These are phyloP conservation scores for Staphylotrichum longicolle DNA, from an alignment of 495 filamentous ascomycete species.

Conservation along the genomic window DNA sequence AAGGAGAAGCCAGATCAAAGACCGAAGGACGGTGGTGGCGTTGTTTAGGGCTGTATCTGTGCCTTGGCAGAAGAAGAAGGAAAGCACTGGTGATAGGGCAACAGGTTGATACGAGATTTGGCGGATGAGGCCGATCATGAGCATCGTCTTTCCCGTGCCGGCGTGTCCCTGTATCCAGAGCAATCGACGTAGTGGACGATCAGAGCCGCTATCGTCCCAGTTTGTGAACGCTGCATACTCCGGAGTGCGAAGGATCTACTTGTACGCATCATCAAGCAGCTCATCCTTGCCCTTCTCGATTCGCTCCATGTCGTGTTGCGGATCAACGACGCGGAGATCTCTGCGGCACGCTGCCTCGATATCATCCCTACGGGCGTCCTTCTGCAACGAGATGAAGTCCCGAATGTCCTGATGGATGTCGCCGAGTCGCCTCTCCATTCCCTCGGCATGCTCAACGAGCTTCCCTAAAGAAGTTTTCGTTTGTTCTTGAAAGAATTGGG, in stretches of 20 bases:
- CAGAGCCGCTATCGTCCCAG: slow-evolving; percentile 31
- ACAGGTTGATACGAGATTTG: slow-evolving; percentile 26
- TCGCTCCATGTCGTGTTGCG: slow-evolving; percentile 37
- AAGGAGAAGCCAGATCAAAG: slow-evolving; percentile 37
- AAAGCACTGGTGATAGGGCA: slow-evolving; percentile 2
- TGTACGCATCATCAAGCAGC: slow-evolving; percentile 42
- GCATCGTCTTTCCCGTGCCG: slow-evolving; percentile 54
- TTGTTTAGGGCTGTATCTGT: slow-evolving; percentile 33
- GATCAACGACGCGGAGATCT: slow-evolving; percentile 34
- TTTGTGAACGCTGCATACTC: slow-evolving; percentile 39
- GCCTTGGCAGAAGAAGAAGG: slow-evolving; percentile 41
- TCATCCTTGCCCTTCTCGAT: slow-evolving; percentile 44
- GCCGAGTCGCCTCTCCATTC: slow-evolving; percentile 1
- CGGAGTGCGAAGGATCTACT: slow-evolving; percentile 42
- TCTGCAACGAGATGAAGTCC: slow-evolving; percentile 5
- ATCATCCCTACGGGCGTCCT: slow-evolving; percentile 8
- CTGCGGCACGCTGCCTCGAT: slow-evolving; percentile 21
- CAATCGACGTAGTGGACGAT: slow-evolving; percentile 38
- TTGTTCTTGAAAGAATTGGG: slow-evolving; percentile 15
- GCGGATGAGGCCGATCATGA: slow-evolving; percentile 43
- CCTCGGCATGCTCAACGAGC: slow-evolving; percentile 9
- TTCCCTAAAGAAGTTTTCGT: slow-evolving; percentile 15
- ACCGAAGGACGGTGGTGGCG: slow-evolving; percentile 34
- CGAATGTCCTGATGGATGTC: slow-evolving; percentile 12
- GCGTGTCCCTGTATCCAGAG: slow-evolving; percentile 43